Evolutionary conservation across 306 rosid species (phyloP).

Genomic region (Quercus rubra): DNA sequence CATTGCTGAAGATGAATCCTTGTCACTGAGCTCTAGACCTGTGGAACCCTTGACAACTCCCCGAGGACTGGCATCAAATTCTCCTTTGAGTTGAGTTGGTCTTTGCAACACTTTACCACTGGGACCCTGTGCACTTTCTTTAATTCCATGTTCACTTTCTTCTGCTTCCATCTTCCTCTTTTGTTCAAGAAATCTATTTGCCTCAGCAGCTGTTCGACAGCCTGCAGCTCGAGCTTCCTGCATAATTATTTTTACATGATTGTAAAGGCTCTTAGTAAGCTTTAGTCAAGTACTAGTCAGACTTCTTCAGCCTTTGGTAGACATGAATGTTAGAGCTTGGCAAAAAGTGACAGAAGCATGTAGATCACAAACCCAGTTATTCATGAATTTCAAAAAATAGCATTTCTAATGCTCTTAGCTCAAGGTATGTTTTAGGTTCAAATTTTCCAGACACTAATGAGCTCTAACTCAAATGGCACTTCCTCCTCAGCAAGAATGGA

Average conservation of each 20-base stretch:
- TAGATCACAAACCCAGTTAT: background rate
- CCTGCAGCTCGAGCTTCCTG: slow-evolving; percentile 86
- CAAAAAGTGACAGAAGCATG: background rate
- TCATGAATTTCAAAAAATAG: background rate
- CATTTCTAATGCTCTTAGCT: background rate
- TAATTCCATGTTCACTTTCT: slow-evolving; percentile 29
- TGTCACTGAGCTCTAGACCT: slow-evolving; percentile 23
- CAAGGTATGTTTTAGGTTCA: background rate
- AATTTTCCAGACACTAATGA: background rate
- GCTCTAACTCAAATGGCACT: no score
- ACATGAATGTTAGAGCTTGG: background rate
- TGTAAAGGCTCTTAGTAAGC: background rate
- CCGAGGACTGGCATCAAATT: slow-evolving; percentile 41
- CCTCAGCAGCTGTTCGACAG: slow-evolving; percentile 62
- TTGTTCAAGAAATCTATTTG: slow-evolving; percentile 47
- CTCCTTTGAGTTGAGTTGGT: slow-evolving; percentile 43
- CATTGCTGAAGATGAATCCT: slow-evolving; percentile 35
- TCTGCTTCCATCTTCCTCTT: slow-evolving; percentile 52
- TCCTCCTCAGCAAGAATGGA: no score
- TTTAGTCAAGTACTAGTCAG: background rate
- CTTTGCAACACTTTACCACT: slow-evolving; percentile 36
- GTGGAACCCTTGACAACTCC: slow-evolving; percentile 39
- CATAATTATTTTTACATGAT: slow-evolving; percentile 18
- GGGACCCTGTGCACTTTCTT: slow-evolving; percentile 51
- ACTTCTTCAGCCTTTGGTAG: background rate